A percentile compares a stretch with the other conserved stretches of the same genome.
These are phyloP conservation scores for Rhodosporidiobolus sp. DNA, from an alignment of 768 basidiomycete species.

Conservation along the genomic window DNA sequence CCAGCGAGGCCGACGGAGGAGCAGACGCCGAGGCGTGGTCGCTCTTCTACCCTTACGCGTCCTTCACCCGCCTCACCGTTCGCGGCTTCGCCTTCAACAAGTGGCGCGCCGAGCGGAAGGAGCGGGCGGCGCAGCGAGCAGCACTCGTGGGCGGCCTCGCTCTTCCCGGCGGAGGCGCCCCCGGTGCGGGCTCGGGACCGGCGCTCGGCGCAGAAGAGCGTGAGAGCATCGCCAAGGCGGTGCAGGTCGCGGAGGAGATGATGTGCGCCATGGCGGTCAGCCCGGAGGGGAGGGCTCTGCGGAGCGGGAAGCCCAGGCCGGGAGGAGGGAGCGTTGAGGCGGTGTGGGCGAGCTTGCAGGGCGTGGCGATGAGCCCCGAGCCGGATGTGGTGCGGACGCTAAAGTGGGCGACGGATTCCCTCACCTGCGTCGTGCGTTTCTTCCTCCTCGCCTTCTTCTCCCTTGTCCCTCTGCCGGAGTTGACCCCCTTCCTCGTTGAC, in stretches of 20 bases:
- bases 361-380: constrained; percentile 15
- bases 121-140: constrained; percentile 1
- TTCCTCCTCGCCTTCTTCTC: neutral
- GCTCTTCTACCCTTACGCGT: constrained; percentile 30
- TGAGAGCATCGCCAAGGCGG: constrained; percentile 15
- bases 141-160: neutral
- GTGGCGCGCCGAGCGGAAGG: constrained; percentile 30
- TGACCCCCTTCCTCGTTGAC: neutral
- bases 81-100: constrained; percentile 31
- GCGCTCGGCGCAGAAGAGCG: constrained; percentile 15
- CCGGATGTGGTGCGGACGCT: constrained; percentile 17
- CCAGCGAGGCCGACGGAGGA: neutral
- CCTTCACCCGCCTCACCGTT: constrained; percentile 28
- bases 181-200: neutral
- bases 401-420: constrained; percentile 29
- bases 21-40: constrained; percentile 22
- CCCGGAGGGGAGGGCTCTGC: neutral
- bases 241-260: constrained; percentile 24
- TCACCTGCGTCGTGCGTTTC: constrained; percentile 38
- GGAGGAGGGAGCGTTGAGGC: neutral
- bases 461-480: rapidly evolving
- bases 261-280: constrained; percentile 20
- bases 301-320: neutral
- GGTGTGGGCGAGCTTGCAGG: neutral
- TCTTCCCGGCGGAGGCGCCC: neutral